phyloP scores from a whole-genome alignment of 2,329 filamentous ascomycete species.

The Colletotrichum costaricense region DNA sequence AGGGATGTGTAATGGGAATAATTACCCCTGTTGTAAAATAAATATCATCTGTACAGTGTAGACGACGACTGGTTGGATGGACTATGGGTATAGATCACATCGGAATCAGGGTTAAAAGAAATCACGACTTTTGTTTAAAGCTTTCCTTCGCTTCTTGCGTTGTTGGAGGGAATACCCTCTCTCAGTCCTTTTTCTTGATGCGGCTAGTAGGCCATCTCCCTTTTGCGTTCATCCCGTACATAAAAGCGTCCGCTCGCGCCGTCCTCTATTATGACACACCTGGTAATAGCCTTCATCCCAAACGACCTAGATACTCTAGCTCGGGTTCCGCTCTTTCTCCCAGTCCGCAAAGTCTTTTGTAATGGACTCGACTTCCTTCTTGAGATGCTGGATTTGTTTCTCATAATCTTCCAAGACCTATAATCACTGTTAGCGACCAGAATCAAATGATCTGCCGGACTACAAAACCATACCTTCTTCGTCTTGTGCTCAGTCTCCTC shows the following conservation, averaged over 20 bases:
- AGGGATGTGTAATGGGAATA: slow-evolving; percentile 25
- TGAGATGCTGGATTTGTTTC: slow-evolving; percentile 81
- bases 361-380: slow-evolving; percentile 75
- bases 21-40: slow-evolving; percentile 33
- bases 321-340: slow-evolving; percentile 61
- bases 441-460: rapidly evolving
- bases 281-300: not conserved
- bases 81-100: slow-evolving; percentile 20
- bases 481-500: slow-evolving; percentile 78
- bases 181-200: not conserved
- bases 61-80: slow-evolving; percentile 16
- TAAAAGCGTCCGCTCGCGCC: slow-evolving; percentile 12
- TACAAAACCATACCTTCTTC: slow-evolving; percentile 72
- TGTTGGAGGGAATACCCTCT: not conserved
- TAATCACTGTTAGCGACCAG: slow-evolving; percentile 34
- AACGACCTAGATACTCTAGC: not conserved
- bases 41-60: slow-evolving; percentile 34
- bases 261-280: slow-evolving; percentile 12
- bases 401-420: slow-evolving; percentile 86
- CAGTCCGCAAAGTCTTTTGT: slow-evolving; percentile 67
- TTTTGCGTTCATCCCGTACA: not conserved
- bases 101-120: not conserved
- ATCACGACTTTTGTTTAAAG: slow-evolving; percentile 23
- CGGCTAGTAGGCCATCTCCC: not conserved
- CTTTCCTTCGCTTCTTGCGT: not conserved